phyloP scores from a whole-genome alignment of 768 basidiomycete genomes.

The Tricholoma terreum region DNA sequence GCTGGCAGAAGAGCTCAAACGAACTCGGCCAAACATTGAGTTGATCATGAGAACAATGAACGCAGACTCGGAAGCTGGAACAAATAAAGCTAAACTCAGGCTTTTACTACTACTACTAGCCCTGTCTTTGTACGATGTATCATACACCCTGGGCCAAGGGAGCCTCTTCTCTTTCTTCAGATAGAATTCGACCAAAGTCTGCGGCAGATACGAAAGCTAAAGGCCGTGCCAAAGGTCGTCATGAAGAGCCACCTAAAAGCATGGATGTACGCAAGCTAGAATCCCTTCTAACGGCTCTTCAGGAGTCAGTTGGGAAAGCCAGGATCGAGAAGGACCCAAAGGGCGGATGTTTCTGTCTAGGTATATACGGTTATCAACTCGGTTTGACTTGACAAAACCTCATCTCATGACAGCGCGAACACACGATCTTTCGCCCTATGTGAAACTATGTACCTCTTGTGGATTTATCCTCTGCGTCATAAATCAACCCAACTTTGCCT shows the following conservation, averaged over 20 bases:
- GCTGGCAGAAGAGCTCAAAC: too few relatives aligned
- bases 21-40: too few relatives aligned
- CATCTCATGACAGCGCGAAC: conserved; percentile 41
- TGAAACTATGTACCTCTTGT: conserved; percentile 52
- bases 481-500: conserved; percentile 52
- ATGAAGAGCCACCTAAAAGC: conserved; percentile 42
- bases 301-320: conserved; percentile 26
- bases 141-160: conserved; percentile 44
- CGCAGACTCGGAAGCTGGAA: too few relatives aligned
- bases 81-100: too few relatives aligned
- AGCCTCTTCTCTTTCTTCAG: conserved; percentile 51
- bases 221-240: conserved; percentile 28
- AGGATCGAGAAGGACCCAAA: conserved; percentile 43
- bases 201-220: conserved; percentile 9
- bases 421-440: conserved; percentile 57
- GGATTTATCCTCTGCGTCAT: conserved; percentile 61
- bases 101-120: too few relatives aligned
- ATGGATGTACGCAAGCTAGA: conserved; percentile 48
- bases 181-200: conserved; percentile 39
- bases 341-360: conserved; percentile 71
- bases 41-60: too few relatives aligned
- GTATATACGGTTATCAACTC: conserved; percentile 27
- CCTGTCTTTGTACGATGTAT: conserved; percentile 27
- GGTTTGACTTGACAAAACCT: background rate
- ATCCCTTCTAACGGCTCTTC: conserved; percentile 39